Evolutionary conservation across 306 rosid genomes (phyloP), one percentile per base, ranked within the genome.

Genomic region (Trifolium pratense): DNA sequence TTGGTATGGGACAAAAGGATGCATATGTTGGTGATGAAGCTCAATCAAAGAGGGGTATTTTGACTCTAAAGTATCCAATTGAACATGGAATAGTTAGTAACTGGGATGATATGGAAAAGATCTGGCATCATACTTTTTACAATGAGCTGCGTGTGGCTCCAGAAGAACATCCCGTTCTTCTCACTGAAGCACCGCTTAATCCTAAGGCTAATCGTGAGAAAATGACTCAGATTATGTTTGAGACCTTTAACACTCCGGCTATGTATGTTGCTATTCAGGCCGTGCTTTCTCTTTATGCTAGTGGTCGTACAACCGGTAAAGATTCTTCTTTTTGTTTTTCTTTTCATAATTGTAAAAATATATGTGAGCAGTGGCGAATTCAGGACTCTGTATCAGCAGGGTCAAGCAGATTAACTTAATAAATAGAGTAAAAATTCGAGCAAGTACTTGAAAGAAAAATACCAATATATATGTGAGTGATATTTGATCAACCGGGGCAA

Each of bases 101-200:
- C 40, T 93, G 97, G 98, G 98, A 93, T 86, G 98, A 93, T 73
- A 90, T 93, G 97, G 98, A 89, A 80, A 92, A 92, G 93, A 92
- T 92, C 71, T 90, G 98, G 98, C 98, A 92, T 79, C 98, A 92
- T 82, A 92, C 98, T 37, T 92, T 92, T 87, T 92, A 92, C 61
- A 92, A 92, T 2, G 98, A 92, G 83, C 90, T 90, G 2, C 95
- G 98, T 67, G 98, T 93, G 53, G 97, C 98, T 34, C 98, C 97
- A 0, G 98, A 93, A 81, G 98, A 93, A 73, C 98, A 93, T 68
- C 98, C 98, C 29, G 96, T 93, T 79, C 98, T 93, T 66, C 98
- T 93, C 39, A 93, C 98, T 7, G 98, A 93, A 75, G 98, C 98
- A 48, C 98, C 98, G 16, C 96, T 93, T 49, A 93, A 93, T 17